These are phyloP conservation scores for Astrocystis sublimbata DNA, from an alignment of 495 filamentous ascomycete species.

Conservation along the genomic window DNA sequence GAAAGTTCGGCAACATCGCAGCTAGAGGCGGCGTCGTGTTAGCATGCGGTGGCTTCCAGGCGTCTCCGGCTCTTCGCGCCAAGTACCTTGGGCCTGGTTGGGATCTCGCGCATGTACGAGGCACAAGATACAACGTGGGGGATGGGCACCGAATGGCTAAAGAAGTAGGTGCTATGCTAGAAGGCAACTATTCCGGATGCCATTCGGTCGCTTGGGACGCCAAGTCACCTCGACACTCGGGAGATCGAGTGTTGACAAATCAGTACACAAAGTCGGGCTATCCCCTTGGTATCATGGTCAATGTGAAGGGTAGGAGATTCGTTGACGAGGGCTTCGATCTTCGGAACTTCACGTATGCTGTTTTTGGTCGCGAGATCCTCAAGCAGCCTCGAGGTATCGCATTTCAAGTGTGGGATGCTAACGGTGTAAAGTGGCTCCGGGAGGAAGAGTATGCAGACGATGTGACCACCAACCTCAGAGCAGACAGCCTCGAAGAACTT, in stretches of 20 bases:
- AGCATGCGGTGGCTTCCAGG: constrained; percentile 63
- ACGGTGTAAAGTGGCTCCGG: constrained; percentile 49
- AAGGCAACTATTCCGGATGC: constrained; percentile 63
- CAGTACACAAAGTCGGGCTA: constrained; percentile 69
- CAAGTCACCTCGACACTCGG: constrained; percentile 49
- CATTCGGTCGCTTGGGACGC: constrained; percentile 65
- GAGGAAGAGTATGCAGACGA: constrained; percentile 60
- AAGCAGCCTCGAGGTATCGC: constrained; percentile 56
- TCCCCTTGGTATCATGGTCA: constrained; percentile 64
- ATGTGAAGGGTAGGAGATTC: constrained; percentile 56
- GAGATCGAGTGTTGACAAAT: constrained; percentile 58
- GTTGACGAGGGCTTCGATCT: constrained; percentile 65
- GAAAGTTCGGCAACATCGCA: constrained; percentile 32
- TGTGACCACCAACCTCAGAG: constrained; percentile 52
- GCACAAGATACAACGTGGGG: constrained; percentile 62
- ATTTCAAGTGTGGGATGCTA: constrained; percentile 63
- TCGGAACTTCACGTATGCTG: constrained; percentile 65
- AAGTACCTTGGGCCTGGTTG: constrained; percentile 63
- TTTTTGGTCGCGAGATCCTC: constrained; percentile 58
- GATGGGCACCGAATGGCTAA: constrained; percentile 53
- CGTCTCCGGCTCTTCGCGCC: constrained; percentile 52
- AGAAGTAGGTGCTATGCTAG: constrained; percentile 48
- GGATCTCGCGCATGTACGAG: constrained; percentile 61
- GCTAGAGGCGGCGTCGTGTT: constrained; percentile 50
- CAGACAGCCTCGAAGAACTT: constrained; percentile 51